Percentiles rank a stretch among this genome's conserved stretches.
phyloP scores from a whole-genome alignment of 1,284 basidiomycete genomes.

The Ceratobasidium sp. region DNA sequence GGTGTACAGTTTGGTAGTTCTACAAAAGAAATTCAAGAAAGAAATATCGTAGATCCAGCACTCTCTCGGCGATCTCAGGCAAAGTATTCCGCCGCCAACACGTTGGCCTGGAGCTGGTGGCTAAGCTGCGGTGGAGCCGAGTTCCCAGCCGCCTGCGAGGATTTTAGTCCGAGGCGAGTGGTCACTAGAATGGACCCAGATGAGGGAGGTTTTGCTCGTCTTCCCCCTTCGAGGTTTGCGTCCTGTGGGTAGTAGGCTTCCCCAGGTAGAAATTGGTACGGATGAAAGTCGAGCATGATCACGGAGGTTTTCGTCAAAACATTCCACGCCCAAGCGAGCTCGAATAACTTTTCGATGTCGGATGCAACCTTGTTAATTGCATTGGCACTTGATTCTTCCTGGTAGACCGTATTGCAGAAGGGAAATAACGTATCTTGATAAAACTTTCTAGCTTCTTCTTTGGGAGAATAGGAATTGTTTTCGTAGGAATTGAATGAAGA shows the following conservation, averaged over 20 bases:
- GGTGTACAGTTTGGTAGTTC: too few species aligned
- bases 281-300: conserved; percentile 26
- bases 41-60: too few species aligned
- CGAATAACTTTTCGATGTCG: conserved; percentile 2
- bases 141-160: conserved; percentile 3
- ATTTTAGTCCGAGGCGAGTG: conserved; percentile 19
- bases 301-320: conserved; percentile 6
- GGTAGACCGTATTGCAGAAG: not conserved
- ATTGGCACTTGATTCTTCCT: not conserved
- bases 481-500: conserved; percentile 16
- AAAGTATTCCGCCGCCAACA: conserved; percentile 30
- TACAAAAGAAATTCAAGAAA: too few species aligned
- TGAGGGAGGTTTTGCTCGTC: conserved; percentile 2
- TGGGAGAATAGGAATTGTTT: not conserved
- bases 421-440: not conserved
- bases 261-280: not conserved
- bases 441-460: not conserved
- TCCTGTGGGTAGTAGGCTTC: not conserved
- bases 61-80: not conserved
- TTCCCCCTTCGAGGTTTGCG: conserved; percentile 9
- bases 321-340: conserved; percentile 21
- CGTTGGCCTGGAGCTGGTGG: not conserved
- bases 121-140: not conserved
- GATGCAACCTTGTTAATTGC: not conserved
- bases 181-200: conserved; percentile 15